These are phyloP conservation scores for Starmera quercuum DNA, from an alignment of 805 yeast species.

Conservation along the genomic window DNA sequence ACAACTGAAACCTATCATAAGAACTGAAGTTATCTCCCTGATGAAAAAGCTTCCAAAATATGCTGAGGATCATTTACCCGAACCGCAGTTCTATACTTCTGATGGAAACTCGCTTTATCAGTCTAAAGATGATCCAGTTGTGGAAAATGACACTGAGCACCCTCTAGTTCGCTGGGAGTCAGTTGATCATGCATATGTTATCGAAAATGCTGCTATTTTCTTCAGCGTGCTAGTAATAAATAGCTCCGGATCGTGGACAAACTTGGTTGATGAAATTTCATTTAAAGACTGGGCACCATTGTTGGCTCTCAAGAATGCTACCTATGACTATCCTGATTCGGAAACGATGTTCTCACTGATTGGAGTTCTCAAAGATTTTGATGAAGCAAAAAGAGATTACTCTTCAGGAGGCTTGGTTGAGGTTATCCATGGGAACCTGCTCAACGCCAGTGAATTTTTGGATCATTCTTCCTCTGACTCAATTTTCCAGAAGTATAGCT, in stretches of 20 bases:
- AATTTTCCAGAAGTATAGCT: conserved; percentile 17
- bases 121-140: conserved; percentile 31
- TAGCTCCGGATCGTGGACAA: conserved; percentile 9
- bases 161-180: conserved; percentile 46
- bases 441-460: conserved; percentile 20
- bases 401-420: conserved; percentile 30
- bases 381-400: conserved; percentile 45
- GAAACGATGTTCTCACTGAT: conserved; percentile 44
- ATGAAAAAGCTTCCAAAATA: conserved; percentile 35
- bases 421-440: conserved; percentile 24
- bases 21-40: conserved; percentile 38
- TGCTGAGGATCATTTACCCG: conserved; percentile 27
- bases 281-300: conserved; percentile 40
- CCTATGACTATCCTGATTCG: conserved; percentile 55
- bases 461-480: conserved; percentile 15
- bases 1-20: conserved; percentile 51
- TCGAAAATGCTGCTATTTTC: conserved; percentile 41
- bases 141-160: conserved; percentile 33
- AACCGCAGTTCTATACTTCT: conserved; percentile 38
- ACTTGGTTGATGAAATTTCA: conserved; percentile 22
- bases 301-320: conserved; percentile 42
- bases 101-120: conserved; percentile 32
- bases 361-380: conserved; percentile 48
- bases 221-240: conserved; percentile 12
- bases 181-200: conserved; percentile 31